Evolutionary conservation across 2,329 filamentous ascomycete species (phyloP).

Genomic region (Cyanodermella asteris): DNA sequence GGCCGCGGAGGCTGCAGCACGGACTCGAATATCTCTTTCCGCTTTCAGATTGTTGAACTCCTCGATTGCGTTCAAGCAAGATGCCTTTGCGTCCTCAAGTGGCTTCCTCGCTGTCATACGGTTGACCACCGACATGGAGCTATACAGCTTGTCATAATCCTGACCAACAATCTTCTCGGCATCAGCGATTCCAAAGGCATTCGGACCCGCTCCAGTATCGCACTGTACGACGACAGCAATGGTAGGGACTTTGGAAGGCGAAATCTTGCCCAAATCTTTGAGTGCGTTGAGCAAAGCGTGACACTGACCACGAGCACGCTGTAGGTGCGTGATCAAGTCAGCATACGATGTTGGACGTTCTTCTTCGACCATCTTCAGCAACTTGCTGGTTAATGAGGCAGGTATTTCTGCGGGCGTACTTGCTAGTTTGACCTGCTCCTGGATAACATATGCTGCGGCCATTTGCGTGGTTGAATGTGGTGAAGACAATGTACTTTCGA

Average conservation of each 20-base stretch:
- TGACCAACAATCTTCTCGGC: slow-evolving; percentile 71
- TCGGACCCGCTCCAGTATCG: slow-evolving; percentile 74
- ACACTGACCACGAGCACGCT: slow-evolving; percentile 77
- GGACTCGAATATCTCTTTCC: slow-evolving; percentile 64
- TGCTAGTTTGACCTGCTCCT: slow-evolving; percentile 47
- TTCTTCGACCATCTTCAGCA: slow-evolving; percentile 58
- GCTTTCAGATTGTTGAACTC: slow-evolving; percentile 64
- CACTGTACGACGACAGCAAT: slow-evolving; percentile 87
- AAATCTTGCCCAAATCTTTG: slow-evolving; percentile 69
- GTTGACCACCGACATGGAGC: slow-evolving; percentile 69
- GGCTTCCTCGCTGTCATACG: slow-evolving; percentile 63
- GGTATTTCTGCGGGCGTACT: slow-evolving; percentile 23
- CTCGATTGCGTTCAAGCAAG: slow-evolving; percentile 48
- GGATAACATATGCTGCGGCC: slow-evolving; percentile 59
- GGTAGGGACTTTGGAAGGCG: slow-evolving; percentile 49
- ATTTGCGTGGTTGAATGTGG: slow-evolving; percentile 71
- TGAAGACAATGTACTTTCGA: slow-evolving; percentile 47
- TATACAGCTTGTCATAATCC: slow-evolving; percentile 77
- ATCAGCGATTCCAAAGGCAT: slow-evolving; percentile 69
- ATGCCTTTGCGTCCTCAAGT: slow-evolving; percentile 53
- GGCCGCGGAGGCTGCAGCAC: slow-evolving; percentile 67
- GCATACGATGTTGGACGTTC: slow-evolving; percentile 67
- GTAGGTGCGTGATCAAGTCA: slow-evolving; percentile 74
- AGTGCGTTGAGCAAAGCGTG: slow-evolving; percentile 79
- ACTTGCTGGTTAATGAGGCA: slow-evolving; percentile 36